Conservation (phyloP, 23 red algal species). For the Gracilaria gracilis region DNA sequence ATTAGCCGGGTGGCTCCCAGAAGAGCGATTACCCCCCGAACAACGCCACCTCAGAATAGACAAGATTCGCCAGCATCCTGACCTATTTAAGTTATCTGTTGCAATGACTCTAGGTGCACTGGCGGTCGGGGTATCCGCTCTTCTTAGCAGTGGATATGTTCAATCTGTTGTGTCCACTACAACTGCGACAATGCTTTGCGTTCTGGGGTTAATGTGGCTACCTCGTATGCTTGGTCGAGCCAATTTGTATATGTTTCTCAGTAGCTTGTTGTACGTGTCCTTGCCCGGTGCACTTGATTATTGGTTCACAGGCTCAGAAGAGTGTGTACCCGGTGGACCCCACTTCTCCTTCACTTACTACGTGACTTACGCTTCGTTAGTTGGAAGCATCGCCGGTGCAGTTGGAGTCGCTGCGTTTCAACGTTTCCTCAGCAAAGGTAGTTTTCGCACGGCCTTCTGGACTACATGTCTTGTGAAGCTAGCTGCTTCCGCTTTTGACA, state of each 20-base stretch:
- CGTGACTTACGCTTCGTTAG: conserved; percentile 67
- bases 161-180: conserved; percentile 48
- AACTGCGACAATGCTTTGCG: conserved; percentile 31
- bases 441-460: conserved; percentile 77
- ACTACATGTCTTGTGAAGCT: conserved; percentile 72
- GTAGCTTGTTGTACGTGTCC: conserved; percentile 72
- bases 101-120: conserved; percentile 68
- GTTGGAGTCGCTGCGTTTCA: conserved; percentile 74
- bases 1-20: conserved; percentile 68
- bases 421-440: conserved; percentile 52
- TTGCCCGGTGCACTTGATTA: conserved; percentile 76
- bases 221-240: conserved; percentile 60
- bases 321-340: conserved; percentile 70
- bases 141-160: conserved; percentile 37
- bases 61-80: conserved; percentile 60
- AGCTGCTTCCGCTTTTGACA: conserved; percentile 66
- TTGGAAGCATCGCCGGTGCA: conserved; percentile 67
- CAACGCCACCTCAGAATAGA: conserved; percentile 56
- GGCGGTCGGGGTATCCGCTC: conserved; percentile 40
- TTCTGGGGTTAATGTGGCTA: conserved; percentile 50
- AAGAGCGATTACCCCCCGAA: conserved; percentile 52
- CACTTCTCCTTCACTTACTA: conserved; percentile 83
- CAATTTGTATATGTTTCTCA: conserved; percentile 80
- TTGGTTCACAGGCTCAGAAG: conserved; percentile 57
- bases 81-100: conserved; percentile 56